Evolutionary conservation across 805 yeast species (phyloP).

Genomic region (Ogataea degrootiae): DNA sequence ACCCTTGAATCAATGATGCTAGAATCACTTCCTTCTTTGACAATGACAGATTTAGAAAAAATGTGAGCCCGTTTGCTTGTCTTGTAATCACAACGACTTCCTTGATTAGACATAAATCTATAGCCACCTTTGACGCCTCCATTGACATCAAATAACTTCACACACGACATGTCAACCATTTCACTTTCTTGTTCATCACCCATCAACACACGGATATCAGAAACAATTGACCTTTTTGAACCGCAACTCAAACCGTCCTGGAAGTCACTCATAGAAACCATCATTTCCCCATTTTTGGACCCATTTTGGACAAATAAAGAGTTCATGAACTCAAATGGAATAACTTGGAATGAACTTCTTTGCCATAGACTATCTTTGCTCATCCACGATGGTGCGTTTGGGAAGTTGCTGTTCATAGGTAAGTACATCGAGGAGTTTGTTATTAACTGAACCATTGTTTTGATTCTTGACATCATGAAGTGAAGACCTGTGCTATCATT

Average conservation of each 20-base stretch:
- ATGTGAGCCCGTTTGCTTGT: conserved; percentile 4
- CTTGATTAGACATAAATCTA: background rate
- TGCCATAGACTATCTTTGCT: conserved; percentile 39
- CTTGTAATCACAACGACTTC: background rate
- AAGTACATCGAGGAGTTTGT: conserved; percentile 49
- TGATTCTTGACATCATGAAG: conserved; percentile 37
- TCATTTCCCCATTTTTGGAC: conserved; percentile 29
- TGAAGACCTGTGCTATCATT: conserved; percentile 5
- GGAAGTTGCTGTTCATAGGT: conserved; percentile 39
- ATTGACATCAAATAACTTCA: conserved; percentile 3
- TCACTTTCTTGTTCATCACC: conserved; percentile 1
- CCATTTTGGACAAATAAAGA: conserved; percentile 22
- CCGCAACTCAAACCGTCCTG: conserved; percentile 39
- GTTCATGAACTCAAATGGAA: conserved; percentile 43
- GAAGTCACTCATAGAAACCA: conserved; percentile 39
- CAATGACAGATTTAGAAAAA: conserved; percentile 27
- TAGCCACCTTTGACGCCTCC: background rate
- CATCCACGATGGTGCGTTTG: conserved; percentile 17
- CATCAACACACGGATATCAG: conserved; percentile 8
- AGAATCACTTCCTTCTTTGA: conserved; percentile 10
- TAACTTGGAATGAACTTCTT: conserved; percentile 31
- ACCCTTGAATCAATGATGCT: conserved; percentile 1
- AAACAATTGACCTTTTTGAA: conserved; percentile 29
- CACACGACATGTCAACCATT: conserved; percentile 4
- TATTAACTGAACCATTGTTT: conserved; percentile 40